Percentiles rank a stretch among this genome's conserved stretches.
These are phyloP conservation scores for Styphnolobium japonicum DNA, from an alignment of 306 rosid species.

Conservation along the genomic window DNA sequence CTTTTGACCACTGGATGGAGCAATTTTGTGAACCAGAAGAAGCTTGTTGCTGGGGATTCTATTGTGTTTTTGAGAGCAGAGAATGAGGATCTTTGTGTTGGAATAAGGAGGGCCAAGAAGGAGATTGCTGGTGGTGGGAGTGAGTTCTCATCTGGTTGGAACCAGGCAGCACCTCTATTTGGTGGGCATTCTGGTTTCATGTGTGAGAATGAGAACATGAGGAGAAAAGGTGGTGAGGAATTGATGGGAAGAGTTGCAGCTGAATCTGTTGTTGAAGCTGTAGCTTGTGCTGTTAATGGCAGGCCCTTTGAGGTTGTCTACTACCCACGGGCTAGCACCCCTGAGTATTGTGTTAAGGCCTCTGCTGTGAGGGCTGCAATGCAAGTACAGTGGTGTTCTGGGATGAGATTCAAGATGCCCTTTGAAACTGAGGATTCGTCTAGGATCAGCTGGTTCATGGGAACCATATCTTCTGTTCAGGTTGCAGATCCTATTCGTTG, in stretches of 20 bases:
- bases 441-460: constrained; percentile 98
- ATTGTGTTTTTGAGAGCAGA: constrained; percentile 82
- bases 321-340: constrained; percentile 83
- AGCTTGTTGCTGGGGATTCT: constrained; percentile 96
- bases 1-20: constrained; percentile 99
- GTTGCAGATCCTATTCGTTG: constrained; percentile 70
- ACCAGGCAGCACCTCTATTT: constrained; percentile 38
- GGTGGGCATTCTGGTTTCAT: constrained; percentile 42
- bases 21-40: constrained; percentile 90
- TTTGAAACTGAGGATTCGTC: constrained; percentile 96
- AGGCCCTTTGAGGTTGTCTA: constrained; percentile 81
- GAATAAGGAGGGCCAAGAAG: constrained; percentile 93
- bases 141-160: constrained; percentile 66
- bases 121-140: constrained; percentile 76
- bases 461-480: constrained; percentile 76
- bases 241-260: constrained; percentile 42
- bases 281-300: constrained; percentile 66
- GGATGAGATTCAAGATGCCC: constrained; percentile 97
- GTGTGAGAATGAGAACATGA: constrained; percentile 35
- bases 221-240: constrained; percentile 37
- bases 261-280: constrained; percentile 74
- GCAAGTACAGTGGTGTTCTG: constrained; percentile 80
- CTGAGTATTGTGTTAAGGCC: constrained; percentile 82
- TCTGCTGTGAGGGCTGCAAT: constrained; percentile 68
- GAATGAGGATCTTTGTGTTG: constrained; percentile 91